Evolutionary conservation across 2,329 filamentous ascomycete genomes (phyloP).

Genomic region (Cadophora sp.): DNA sequence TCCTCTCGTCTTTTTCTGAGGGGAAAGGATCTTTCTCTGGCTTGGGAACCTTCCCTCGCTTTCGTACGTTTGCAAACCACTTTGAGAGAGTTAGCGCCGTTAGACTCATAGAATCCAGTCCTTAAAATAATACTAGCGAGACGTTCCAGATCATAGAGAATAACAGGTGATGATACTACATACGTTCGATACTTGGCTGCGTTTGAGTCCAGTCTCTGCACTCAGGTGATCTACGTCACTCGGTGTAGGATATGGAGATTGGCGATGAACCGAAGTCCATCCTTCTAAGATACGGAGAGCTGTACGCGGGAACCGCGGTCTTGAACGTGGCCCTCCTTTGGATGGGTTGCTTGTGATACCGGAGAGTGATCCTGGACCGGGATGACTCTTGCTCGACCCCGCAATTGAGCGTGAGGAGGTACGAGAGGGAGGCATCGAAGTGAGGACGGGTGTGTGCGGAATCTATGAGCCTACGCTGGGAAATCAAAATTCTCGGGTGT

Average conservation of each 20-base stretch:
- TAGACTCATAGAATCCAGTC: too few relatives aligned
- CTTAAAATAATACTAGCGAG: too few relatives aligned
- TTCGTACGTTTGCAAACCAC: slow-evolving; percentile 3
- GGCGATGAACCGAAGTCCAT: neutral
- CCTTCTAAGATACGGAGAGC: neutral
- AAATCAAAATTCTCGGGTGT: too few relatives aligned
- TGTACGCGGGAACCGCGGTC: neutral
- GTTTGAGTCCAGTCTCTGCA: neutral
- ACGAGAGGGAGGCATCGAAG: neutral
- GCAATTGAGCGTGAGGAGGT: neutral
- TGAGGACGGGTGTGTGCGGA: neutral
- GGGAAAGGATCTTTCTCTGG: neutral
- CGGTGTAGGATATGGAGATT: neutral
- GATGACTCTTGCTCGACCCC: neutral
- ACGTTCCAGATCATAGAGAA: too few relatives aligned
- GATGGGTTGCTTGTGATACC: neutral
- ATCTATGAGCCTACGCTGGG: neutral
- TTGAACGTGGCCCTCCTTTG: neutral
- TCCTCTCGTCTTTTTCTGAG: neutral
- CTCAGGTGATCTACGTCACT: neutral
- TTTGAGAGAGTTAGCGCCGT: too few relatives aligned
- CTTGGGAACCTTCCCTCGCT: slow-evolving; percentile 1
- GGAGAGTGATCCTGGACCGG: neutral
- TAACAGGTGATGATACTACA: too few relatives aligned
- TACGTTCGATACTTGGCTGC: neutral